Evolutionary conservation across 345 rosid species (phyloP).

Genomic region (Euphorbia tirucalli): DNA sequence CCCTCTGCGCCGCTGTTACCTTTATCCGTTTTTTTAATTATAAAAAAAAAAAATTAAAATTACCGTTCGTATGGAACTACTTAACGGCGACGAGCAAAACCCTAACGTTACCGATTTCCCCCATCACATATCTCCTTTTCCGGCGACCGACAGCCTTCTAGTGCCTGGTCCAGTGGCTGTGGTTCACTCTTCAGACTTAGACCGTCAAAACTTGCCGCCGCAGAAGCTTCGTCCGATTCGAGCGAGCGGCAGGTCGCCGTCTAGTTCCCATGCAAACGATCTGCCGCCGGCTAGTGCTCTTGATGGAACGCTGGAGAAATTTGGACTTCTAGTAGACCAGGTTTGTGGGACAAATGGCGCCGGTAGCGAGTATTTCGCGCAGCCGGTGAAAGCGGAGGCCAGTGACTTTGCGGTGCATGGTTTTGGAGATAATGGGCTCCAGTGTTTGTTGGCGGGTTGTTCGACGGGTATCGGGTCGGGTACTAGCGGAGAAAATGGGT

Average conservation of each 20-base stretch:
- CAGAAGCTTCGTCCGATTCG: slow-evolving; percentile 70
- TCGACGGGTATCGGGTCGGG: slow-evolving; percentile 10
- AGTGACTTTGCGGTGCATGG: slow-evolving; percentile 21
- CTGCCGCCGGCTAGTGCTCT: slow-evolving; percentile 15
- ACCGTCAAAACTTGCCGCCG: slow-evolving; percentile 36
- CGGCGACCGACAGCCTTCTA: slow-evolving; percentile 20
- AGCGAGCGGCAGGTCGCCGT: slow-evolving; percentile 36
- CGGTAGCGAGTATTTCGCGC: slow-evolving; percentile 27
- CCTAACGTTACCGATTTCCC: slow-evolving; percentile 31
- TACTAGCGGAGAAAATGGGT: neutral
- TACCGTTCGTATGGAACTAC: slow-evolving; percentile 42
- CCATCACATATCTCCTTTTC: slow-evolving; percentile 44
- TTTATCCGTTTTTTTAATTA: neutral
- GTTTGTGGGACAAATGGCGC: slow-evolving; percentile 17
- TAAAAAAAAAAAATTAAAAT: neutral
- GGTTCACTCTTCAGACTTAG: slow-evolving; percentile 4
- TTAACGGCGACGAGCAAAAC: slow-evolving; percentile 42
- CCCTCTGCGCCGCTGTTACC: slow-evolving; percentile 16
- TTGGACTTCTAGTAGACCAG: slow-evolving; percentile 33
- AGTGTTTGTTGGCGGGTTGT: slow-evolving; percentile 2
- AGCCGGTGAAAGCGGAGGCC: slow-evolving; percentile 26
- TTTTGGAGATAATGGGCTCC: neutral
- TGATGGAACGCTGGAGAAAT: slow-evolving; percentile 34
- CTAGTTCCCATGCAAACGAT: slow-evolving; percentile 20
- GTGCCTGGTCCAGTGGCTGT: slow-evolving; percentile 13